These are phyloP conservation scores for Croton setiger DNA, from an alignment of 441 rosid genomes.

Conservation along the genomic window DNA sequence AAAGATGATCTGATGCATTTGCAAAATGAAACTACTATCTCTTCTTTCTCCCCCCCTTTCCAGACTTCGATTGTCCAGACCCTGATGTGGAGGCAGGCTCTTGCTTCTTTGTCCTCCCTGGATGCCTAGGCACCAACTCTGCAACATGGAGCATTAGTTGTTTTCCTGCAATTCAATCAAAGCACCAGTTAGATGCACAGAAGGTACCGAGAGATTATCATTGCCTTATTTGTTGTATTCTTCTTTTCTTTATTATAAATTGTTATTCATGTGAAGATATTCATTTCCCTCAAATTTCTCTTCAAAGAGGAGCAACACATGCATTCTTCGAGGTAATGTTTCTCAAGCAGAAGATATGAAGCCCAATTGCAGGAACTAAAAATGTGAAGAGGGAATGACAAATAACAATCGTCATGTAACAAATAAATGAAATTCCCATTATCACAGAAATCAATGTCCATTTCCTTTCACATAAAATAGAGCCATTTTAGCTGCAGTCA, in stretches of 20 bases:
- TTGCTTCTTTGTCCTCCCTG: conserved; percentile 80
- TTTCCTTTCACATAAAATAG: no score
- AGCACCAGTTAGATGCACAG: background rate
- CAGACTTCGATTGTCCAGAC: conserved; percentile 64
- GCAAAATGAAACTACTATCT: conserved; percentile 34
- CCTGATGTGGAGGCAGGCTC: conserved; percentile 63
- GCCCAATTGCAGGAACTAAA: background rate
- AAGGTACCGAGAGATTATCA: background rate
- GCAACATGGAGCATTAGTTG: conserved; percentile 85
- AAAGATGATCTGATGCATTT: background rate
- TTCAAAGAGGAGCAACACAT: background rate
- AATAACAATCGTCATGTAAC: background rate
- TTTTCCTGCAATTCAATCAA: conserved; percentile 54
- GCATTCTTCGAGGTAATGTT: background rate
- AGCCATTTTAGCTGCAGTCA: no score
- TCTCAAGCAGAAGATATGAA: background rate
- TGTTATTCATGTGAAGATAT: background rate
- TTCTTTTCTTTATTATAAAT: background rate
- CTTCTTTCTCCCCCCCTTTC: conserved; percentile 86
- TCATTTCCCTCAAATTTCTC: conserved; percentile 7
- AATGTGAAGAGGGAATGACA: background rate
- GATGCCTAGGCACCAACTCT: conserved; percentile 86
- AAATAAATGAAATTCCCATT: background rate
- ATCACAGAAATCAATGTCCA: background rate
- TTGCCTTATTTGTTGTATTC: background rate